Base-by-base conservation (phyloP, 164 flowering plant genomes). In the Cinnamomum chago region DNA sequence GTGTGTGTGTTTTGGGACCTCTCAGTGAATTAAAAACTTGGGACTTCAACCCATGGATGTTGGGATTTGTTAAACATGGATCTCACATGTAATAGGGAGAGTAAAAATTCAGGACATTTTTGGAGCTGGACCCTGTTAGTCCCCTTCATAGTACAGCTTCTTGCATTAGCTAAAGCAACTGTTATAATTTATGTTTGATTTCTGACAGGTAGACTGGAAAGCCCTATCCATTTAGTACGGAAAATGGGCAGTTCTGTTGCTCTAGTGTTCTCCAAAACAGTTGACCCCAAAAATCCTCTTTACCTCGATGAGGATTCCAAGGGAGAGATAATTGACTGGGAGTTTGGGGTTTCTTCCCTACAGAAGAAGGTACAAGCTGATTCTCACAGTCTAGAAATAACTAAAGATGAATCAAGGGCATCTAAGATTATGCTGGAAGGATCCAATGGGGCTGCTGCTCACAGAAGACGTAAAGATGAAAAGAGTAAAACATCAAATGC, bases 201-300 rank as follows among this genome's bases (percentile, higher is more conserved):
- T 70, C 67, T 85, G 77, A 73, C 95, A 93, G 98, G 90, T 85
- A 88, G 98, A 82, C 83, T 96, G 83, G 99, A 91, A 78, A 93
- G 84, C 79, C 96, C 99, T 74, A 67, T 77, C 47, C 77, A 85
- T 78, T 76, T 91, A 74, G 78, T 93, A 62, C 84, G 98, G 74
- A 90, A 78, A 89, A 94, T 96, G 97, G 99, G 93, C 50, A 87
- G 93, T 79, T 79, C 78, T 80, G 77, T 96, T 76, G 99, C 99
- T 73, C 82, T 92, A 50, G 90, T 79, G 30, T 94, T 96, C 78
- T 96, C 99, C 67, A 91, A 87, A 86, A 88, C 89, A 3, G 81
- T 96, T 83, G 97, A 93, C 80, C 99, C 98, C 40, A 84, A 86
- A 69, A 96, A 96, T 85, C 97, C 93, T 83, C 83, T 96, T 70